These are phyloP conservation scores for Lodderomyces theae DNA, from an alignment of 1,139 yeast genomes.

Conservation along the genomic window DNA sequence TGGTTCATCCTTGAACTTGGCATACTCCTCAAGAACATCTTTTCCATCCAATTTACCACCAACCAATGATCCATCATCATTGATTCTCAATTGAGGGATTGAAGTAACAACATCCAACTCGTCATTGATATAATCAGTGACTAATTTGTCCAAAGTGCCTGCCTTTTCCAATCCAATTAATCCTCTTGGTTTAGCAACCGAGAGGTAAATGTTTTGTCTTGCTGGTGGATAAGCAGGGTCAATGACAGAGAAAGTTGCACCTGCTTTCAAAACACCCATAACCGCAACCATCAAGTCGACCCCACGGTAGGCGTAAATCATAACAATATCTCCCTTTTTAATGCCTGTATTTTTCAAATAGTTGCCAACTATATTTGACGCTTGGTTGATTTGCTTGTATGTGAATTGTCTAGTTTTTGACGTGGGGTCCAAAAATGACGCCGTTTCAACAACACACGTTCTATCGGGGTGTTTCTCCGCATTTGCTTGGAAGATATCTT, in stretches of 20 bases:
- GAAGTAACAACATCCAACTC: conserved; percentile 72
- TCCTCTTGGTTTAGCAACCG: conserved; percentile 92
- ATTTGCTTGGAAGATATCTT: conserved; percentile 85
- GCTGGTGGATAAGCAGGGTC: conserved; percentile 99
- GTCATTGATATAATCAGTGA: conserved; percentile 67
- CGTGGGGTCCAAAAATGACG: conserved; percentile 56
- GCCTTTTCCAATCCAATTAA: conserved; percentile 88
- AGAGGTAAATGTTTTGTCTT: conserved; percentile 86
- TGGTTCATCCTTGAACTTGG: conserved; percentile 47
- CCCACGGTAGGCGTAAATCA: conserved; percentile 97
- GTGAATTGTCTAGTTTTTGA: conserved; percentile 69
- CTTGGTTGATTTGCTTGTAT: conserved; percentile 82
- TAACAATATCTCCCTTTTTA: conserved; percentile 87
- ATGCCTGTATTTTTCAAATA: conserved; percentile 80
- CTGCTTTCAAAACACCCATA: conserved; percentile 96
- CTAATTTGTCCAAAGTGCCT: conserved; percentile 73
- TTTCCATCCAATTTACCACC: conserved; percentile 47
- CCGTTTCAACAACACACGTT: conserved; percentile 89
- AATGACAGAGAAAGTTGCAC: conserved; percentile 96
- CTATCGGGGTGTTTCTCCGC: conserved; percentile 83
- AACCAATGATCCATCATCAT: conserved; percentile 68
- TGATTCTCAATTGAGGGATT: conserved; percentile 73
- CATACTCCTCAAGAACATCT: conserved; percentile 54
- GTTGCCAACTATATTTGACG: conserved; percentile 93
- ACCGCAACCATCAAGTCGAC: conserved; percentile 96